Percentiles rank a stretch among this genome's conserved stretches.
These are phyloP conservation scores for Mrakia frigida DNA, from an alignment of 768 basidiomycete genomes.

Conservation along the genomic window DNA sequence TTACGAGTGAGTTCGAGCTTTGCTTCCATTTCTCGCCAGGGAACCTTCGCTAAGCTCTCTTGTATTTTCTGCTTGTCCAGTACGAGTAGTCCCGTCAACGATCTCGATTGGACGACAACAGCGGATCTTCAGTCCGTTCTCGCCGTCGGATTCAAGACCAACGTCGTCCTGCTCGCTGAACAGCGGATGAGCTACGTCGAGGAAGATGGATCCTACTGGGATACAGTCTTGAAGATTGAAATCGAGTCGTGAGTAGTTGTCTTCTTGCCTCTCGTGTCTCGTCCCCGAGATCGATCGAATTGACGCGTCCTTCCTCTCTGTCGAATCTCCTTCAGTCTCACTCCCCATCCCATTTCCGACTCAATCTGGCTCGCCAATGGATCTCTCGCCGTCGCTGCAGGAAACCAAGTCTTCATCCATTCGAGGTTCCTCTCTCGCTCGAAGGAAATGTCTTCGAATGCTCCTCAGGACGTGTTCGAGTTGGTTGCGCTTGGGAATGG, in stretches of 20 bases:
- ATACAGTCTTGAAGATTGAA: slow-evolving; percentile 51
- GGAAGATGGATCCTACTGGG: slow-evolving; percentile 45
- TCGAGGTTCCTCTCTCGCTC: slow-evolving; percentile 47
- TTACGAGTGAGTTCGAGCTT: slow-evolving; percentile 52
- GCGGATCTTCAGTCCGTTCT: slow-evolving; percentile 77
- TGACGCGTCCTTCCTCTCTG: neutral
- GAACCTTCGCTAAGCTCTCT: no score
- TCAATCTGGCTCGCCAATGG: slow-evolving; percentile 88
- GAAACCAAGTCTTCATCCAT: slow-evolving; percentile 77
- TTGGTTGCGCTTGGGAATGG: slow-evolving; percentile 77
- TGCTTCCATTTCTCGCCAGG: neutral
- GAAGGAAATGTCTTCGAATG: slow-evolving; percentile 33
- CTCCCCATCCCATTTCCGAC: slow-evolving; percentile 73
- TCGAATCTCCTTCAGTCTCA: slow-evolving; percentile 51
- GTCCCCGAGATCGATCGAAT: neutral
- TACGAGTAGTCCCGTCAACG: slow-evolving; percentile 50
- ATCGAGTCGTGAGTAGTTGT: slow-evolving; percentile 56
- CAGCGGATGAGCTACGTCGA: slow-evolving; percentile 89
- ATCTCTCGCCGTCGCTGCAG: slow-evolving; percentile 71
- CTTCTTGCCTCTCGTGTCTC: neutral
- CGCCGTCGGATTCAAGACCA: slow-evolving; percentile 76
- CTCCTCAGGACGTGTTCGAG: slow-evolving; percentile 62
- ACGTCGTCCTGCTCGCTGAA: slow-evolving; percentile 81
- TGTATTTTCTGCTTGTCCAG: slow-evolving; percentile 33
- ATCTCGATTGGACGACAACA: slow-evolving; percentile 90